Evolutionary conservation across 345 rosid genomes (phyloP).

Genomic region (Populus tremula): DNA sequence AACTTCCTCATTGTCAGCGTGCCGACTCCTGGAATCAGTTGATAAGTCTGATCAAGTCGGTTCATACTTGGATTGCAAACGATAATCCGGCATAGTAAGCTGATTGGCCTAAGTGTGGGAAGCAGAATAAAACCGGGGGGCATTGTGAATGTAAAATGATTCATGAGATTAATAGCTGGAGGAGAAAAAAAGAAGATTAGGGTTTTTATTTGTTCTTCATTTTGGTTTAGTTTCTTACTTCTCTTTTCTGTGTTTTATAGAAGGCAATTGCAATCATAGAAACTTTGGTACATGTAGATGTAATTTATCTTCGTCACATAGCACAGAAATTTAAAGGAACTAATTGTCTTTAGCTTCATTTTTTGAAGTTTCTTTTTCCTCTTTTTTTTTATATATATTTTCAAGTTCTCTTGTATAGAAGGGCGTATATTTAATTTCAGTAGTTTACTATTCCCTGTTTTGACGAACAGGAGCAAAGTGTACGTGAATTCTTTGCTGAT

Average conservation of each 20-base stretch:
- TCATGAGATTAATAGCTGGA: constrained; percentile 45
- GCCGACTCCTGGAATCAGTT: constrained; percentile 8
- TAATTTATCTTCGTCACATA: constrained; percentile 39
- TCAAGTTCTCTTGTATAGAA: too few species aligned
- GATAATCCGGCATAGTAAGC: constrained; percentile 23
- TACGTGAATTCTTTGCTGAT: neutral
- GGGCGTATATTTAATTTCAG: too few species aligned
- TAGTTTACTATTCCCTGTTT: neutral
- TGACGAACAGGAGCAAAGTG: neutral
- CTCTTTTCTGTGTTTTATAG: constrained; percentile 35
- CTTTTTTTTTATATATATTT: too few species aligned
- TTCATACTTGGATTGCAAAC: constrained; percentile 24
- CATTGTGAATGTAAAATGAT: constrained; percentile 37
- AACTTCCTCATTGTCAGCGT: neutral
- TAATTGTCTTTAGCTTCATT: neutral
- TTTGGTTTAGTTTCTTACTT: constrained; percentile 22
- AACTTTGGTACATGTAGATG: constrained; percentile 43
- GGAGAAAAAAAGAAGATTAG: constrained; percentile 22
- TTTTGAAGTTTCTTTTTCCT: neutral
- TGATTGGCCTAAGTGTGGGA: constrained; percentile 34
- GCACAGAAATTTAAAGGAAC: constrained; percentile 36
- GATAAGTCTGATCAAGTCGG: constrained; percentile 22
- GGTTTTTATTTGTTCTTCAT: constrained; percentile 34
- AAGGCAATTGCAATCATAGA: constrained; percentile 39
- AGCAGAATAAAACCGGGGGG: constrained; percentile 46